Conservation (phyloP, 805 yeast genomes). For the Metschnikowia bowlesiae region DNA sequence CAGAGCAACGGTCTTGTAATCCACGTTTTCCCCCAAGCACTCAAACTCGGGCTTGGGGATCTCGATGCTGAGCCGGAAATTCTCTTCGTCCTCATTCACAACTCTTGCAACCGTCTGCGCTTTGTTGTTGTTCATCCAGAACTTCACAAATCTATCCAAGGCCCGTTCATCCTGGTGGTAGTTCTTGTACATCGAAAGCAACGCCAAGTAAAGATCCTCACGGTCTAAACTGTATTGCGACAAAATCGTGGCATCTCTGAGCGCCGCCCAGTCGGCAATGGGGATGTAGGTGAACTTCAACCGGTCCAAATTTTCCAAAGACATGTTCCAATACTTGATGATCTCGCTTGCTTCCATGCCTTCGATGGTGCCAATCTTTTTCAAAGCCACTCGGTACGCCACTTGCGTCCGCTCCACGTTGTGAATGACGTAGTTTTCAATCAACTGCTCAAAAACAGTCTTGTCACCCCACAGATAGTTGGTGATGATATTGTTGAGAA, state of each 20-base stretch:
- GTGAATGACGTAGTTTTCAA: slow-evolving; percentile 55
- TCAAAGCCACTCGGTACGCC: slow-evolving; percentile 66
- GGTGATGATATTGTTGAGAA: slow-evolving; percentile 70
- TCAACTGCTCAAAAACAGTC: slow-evolving; percentile 58
- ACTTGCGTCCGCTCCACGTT: slow-evolving; percentile 60
- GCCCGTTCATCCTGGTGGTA: slow-evolving; percentile 37
- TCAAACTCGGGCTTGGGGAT: slow-evolving; percentile 22
- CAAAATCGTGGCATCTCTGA: slow-evolving; percentile 69
- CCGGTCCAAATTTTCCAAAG: slow-evolving; percentile 44
- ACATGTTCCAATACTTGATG: slow-evolving; percentile 51
- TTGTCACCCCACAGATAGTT: slow-evolving; percentile 66
- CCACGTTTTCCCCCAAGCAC: slow-evolving; percentile 25
- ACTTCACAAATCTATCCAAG: slow-evolving; percentile 25
- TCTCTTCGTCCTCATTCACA: slow-evolving; percentile 18
- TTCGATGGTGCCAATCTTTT: slow-evolving; percentile 64
- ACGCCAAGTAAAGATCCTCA: slow-evolving; percentile 16
- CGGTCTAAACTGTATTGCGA: slow-evolving; percentile 43
- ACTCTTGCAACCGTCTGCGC: slow-evolving; percentile 20
- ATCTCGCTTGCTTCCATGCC: slow-evolving; percentile 50
- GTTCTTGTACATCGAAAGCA: slow-evolving; percentile 25
- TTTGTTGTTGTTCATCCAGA: slow-evolving; percentile 29
- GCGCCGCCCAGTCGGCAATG: slow-evolving; percentile 80
- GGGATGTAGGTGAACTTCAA: slow-evolving; percentile 62
- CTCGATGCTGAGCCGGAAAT: slow-evolving; percentile 15
- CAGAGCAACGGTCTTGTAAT: slow-evolving; percentile 18